Conservation (phyloP, 768 basidiomycete genomes). For the Pisolithus albus region DNA sequence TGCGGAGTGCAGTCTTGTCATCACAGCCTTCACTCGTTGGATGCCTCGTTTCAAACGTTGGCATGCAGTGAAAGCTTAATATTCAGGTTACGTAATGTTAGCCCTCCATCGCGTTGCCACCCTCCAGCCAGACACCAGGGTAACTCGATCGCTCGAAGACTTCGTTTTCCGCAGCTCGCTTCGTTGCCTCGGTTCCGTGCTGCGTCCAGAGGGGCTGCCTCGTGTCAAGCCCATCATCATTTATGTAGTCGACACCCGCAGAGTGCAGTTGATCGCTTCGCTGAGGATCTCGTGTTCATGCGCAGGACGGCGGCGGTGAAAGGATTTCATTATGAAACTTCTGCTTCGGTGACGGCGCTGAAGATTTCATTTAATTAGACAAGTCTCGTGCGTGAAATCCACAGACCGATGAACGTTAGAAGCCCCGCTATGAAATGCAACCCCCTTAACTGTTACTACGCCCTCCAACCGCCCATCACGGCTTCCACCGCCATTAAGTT, state of each 20-base stretch:
- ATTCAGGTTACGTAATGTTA: conserved; percentile 15
- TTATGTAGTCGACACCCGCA: not conserved
- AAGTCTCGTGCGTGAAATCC: conserved; percentile 5
- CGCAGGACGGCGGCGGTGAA: not conserved
- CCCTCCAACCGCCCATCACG: conserved; percentile 11
- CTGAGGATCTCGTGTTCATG: not conserved
- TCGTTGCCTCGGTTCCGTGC: not conserved
- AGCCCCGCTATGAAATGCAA: conserved; percentile 1
- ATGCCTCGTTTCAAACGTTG: conserved; percentile 12
- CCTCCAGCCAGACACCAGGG: not conserved
- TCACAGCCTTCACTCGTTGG: not conserved
- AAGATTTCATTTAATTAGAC: not conserved
- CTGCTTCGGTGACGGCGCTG: not conserved
- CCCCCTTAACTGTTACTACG: not conserved
- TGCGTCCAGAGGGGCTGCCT: not conserved
- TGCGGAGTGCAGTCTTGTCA: conserved; percentile 19
- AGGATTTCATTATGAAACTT: not conserved
- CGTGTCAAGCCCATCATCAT: not conserved
- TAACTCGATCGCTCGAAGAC: not conserved
- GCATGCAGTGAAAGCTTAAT: conserved; percentile 4
- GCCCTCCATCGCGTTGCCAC: conserved; percentile 4
- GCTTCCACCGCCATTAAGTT: conserved; percentile 7
- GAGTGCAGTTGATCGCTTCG: not conserved
- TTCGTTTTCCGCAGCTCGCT: not conserved
- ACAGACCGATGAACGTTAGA: conserved; percentile 10